Evolutionary conservation across 768 basidiomycete genomes (phyloP), one percentile per base, ranked within the genome.

Genomic region (Russula griseocarnosa): DNA sequence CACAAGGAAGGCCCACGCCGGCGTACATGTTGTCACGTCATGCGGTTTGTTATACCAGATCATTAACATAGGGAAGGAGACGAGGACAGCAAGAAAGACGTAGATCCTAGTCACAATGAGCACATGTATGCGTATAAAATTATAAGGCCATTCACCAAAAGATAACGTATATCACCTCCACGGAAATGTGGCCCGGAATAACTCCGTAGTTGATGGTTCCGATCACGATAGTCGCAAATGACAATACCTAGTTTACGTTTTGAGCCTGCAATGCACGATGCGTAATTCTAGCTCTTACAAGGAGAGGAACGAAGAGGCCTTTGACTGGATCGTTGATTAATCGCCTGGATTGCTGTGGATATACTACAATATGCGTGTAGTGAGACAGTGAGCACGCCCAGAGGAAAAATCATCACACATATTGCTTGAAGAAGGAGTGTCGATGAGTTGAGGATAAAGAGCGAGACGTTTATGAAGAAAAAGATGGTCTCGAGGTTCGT

Each of bases 1-100:
- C 52, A 79, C 78, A 66, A 80, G 66, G 67, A 75, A 74, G 20
- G 74, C 74, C 72, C 74, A 74, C 0, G 74, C 74, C 0, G 74
- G 73, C 5, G 74, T 75, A 65, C 81, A 80, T 24, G 74, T 73
- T 14, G 65, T 70, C 58, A 81, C 59, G 46, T 81, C 79, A 64
- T 81, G 79, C 6, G 80, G 78, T 55, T 78, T 70, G 59, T 79
- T 79, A 70, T 78, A 81, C 79, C 79, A 82, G 50, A 81, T 77
- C 76, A 79, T 77, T 55, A 81, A 69, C 80, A 81, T 80, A 7
- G 77, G 76, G 65, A 81, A 76, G 62, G 77, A 80, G 10, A 78
- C 75, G 5, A 74, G 13, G 28, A 78, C 51, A 1, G 79, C 68
- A 10, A 78, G 70, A 26, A 71, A 63, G 32, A 79, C 76, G 60